Base-by-base conservation (phyloP, 331 rosid genomes). In the Dryas integrifolia region DNA sequence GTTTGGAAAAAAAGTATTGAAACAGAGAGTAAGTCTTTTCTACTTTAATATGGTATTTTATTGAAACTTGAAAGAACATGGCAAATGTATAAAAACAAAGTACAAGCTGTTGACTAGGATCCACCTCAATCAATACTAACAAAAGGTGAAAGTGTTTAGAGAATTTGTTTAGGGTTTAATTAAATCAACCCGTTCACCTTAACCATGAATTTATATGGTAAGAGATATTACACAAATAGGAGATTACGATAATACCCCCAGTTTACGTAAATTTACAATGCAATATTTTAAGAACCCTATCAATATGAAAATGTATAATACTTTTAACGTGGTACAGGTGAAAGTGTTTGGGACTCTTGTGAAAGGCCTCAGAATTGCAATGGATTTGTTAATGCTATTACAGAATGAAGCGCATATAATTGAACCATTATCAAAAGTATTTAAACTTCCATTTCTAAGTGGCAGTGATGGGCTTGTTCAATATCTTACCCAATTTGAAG, bases 401-500 rank as follows among this genome's bases (percentile, higher is more conserved):
- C 88, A 88, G 84, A 83, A 83, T 52, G 97, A 91, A 82, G 80
- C 80, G 67, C 76, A 81, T 64, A 75, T 84, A 43, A 77, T 79
- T 55, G 66, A 87, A 58, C 82, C 82, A 39, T 72, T 92, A 57
- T 67, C 69, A 38, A 91, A 85, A 77, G 81, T 86, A 63, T 85
- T 80, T 72, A 89, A 80, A 82, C 76, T 89, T 80, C 97, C 96
- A 70, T 30, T 7, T 77, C 81, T 94, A 64, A 80, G 69, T 41
- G 86, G 92, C 74, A 69, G 78, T 77, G 72, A 80, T 10, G 98
- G 97, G 73, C 96, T 94, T 2, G 88, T 84, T 79, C 86, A 91
- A 75, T 89, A 88, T 80, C 96, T 91, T 74, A 41, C 86, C 62
- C 98, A 94, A 79, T 88, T 94, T 85, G 98, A 89, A 85, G 98